These are phyloP conservation scores for Talinum fruticosum DNA, from an alignment of 148 eudicot species.

Conservation along the genomic window DNA sequence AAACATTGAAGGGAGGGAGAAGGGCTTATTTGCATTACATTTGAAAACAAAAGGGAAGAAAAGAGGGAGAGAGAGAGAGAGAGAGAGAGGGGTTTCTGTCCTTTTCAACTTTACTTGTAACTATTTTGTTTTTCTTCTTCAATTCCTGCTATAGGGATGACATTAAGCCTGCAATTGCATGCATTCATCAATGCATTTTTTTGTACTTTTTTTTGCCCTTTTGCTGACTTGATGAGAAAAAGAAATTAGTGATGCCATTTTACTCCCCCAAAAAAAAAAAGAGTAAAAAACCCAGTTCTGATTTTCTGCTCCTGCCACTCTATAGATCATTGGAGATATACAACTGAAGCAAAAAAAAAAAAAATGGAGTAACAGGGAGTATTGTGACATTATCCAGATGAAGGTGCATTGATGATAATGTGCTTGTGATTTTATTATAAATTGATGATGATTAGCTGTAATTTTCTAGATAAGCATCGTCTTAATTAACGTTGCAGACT, in stretches of 20 bases:
- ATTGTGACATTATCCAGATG: neutral
- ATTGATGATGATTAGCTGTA: slow-evolving; percentile 4
- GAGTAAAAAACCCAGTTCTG: too few species aligned
- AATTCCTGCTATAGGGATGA: slow-evolving; percentile 11
- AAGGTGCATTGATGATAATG: slow-evolving; percentile 3
- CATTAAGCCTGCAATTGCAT: slow-evolving; percentile 25
- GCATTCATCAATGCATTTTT: slow-evolving; percentile 31
- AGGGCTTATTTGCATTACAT: slow-evolving; percentile 21
- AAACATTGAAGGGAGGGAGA: slow-evolving; percentile 10
- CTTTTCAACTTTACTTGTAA: slow-evolving; percentile 20
- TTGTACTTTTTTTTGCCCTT: slow-evolving; percentile 17
- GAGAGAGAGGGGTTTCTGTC: slow-evolving; percentile 14
- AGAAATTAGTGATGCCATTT: neutral
- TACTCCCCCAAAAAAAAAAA: neutral
- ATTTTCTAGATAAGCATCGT: slow-evolving; percentile 5
- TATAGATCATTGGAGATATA: too few species aligned
- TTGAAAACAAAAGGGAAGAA: neutral
- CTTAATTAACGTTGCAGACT: neutral
- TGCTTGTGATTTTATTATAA: neutral
- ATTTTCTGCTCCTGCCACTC: too few species aligned
- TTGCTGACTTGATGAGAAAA: slow-evolving; percentile 11
- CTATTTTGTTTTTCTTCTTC: slow-evolving; percentile 2
- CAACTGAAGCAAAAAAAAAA: too few species aligned
- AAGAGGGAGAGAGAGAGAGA: neutral
- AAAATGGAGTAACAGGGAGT: neutral